phyloP scores from a whole-genome alignment of 371 early-diverging fungal genomes.

The Dinochytrium kinnereticum region DNA sequence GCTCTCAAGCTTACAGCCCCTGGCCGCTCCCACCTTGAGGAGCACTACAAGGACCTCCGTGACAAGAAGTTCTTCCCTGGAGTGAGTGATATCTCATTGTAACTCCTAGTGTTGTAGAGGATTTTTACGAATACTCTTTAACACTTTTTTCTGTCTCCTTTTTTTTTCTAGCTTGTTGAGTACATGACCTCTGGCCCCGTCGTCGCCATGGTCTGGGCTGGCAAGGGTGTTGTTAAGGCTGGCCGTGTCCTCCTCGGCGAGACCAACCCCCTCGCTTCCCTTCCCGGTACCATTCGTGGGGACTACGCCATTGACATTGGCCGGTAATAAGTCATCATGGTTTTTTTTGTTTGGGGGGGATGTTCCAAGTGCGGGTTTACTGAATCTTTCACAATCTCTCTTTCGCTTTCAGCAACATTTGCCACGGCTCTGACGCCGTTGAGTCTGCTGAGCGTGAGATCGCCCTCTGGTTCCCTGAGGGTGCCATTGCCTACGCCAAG shows the following conservation, averaged over 20 bases:
- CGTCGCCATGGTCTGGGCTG: constrained; percentile 91
- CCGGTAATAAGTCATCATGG: constrained; percentile 1
- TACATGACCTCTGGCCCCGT: constrained; percentile 94
- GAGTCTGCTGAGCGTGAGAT: constrained; percentile 97
- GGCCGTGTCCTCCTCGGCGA: constrained; percentile 97
- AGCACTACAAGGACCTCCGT: constrained; percentile 97
- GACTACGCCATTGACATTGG: constrained; percentile 90
- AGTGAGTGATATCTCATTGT: constrained; percentile 13
- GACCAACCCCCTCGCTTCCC: constrained; percentile 83
- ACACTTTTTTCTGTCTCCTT: background rate
- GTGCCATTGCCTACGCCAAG: constrained; percentile 66
- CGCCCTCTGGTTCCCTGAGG: constrained; percentile 95
- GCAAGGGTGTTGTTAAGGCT: constrained; percentile 96
- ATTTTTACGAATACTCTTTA: background rate
- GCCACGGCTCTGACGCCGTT: constrained; percentile 98
- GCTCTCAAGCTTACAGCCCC: constrained; percentile 81
- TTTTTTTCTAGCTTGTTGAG: constrained; percentile 66
- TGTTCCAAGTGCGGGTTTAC: too few relatives aligned
- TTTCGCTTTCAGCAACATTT: constrained; percentile 70
- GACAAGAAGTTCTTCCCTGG: constrained; percentile 96
- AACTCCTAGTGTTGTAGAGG: background rate
- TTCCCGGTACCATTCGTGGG: constrained; percentile 99
- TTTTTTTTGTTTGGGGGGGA: background rate
- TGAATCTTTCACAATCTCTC: constrained; percentile 7
- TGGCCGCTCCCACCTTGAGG: constrained; percentile 73